Evolutionary conservation across 345 rosid genomes (phyloP), one percentile per base, ranked within the genome.

Genomic region (Citrus cavaleriei): DNA sequence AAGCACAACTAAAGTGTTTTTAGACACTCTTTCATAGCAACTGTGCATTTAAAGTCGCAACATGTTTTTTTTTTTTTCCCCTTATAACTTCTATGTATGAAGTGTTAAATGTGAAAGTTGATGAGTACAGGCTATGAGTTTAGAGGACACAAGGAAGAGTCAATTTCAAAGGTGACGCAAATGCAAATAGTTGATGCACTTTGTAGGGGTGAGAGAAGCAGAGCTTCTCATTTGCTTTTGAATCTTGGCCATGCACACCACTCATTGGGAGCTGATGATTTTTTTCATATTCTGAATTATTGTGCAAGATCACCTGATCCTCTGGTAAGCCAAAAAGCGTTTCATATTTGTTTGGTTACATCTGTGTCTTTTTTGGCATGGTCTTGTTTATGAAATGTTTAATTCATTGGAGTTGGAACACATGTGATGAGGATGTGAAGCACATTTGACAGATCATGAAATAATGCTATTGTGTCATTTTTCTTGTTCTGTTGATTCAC

Each of bases 291-390:
- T 85, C 82, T 95, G 34, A 75, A 65, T 2, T 86, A 91, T 72
- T 95, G 98, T 82, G 97, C 94, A 1, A 83, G 42, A 68, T 88
- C 88, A 65, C 90, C 91, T 4, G 97, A 95, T 77, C 91, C 98
- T 69, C 75, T 91, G 88, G 98, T 94, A 88, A 87, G 91, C 80
- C 74, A 64, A 76, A 75, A 38, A 61, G 24, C 10, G 21, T 77
- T 71, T 63, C 73, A 68, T 68, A 72, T 63, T 70, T 58, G 80
- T 76, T 71, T 24, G 62, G 38, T 14, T 35, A 24, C 10, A 14
- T 77, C 40, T 67, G 16, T 59, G 21, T 35, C 10, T 28, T 75
- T 6, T 68, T 62, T 60, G 18, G 57, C 60, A 65, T 7, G 65
- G 65, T 32, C 69, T 65, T 65, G 42, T 51, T 74, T 82, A 30